A percentile compares a stretch with the other conserved stretches of the same genome.
Evolutionary conservation across 306 rosid species (phyloP).

Genomic region (Quercus bicolor): DNA sequence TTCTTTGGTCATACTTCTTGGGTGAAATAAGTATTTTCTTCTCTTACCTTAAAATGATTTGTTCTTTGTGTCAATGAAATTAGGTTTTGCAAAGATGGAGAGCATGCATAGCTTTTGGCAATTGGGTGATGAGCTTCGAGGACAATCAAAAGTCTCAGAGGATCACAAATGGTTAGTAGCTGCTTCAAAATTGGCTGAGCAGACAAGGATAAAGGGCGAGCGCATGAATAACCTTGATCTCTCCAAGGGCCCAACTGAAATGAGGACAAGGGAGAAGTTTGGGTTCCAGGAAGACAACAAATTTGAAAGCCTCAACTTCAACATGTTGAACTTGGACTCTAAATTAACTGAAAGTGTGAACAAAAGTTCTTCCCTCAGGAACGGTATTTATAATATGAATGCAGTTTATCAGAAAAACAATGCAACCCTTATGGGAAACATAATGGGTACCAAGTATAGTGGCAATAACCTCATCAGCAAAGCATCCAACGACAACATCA

Average conservation of each 20-base stretch:
- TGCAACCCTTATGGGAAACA: constrained; percentile 47
- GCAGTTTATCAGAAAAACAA: constrained; percentile 74
- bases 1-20: neutral
- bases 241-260: constrained; percentile 65
- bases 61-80: constrained; percentile 7
- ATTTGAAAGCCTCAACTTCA: constrained; percentile 72
- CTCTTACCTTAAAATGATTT: constrained; percentile 2
- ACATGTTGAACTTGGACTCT: constrained; percentile 72
- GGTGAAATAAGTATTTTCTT: neutral
- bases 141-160: constrained; percentile 84
- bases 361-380: constrained; percentile 68
- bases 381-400: constrained; percentile 61
- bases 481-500: constrained; percentile 45
- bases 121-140: constrained; percentile 94
- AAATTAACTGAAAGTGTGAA: constrained; percentile 53
- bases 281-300: constrained; percentile 93
- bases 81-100: constrained; percentile 62
- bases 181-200: constrained; percentile 95
- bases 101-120: constrained; percentile 89
- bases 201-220: constrained; percentile 84
- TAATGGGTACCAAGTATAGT: constrained; percentile 55
- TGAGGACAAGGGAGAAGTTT: constrained; percentile 72
- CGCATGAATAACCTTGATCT: constrained; percentile 90
- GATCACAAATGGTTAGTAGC: constrained; percentile 93
- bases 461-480: constrained; percentile 61